These are phyloP conservation scores for Themeda triandra DNA, from an alignment of 176 grass and related monocot species.

Conservation along the genomic window DNA sequence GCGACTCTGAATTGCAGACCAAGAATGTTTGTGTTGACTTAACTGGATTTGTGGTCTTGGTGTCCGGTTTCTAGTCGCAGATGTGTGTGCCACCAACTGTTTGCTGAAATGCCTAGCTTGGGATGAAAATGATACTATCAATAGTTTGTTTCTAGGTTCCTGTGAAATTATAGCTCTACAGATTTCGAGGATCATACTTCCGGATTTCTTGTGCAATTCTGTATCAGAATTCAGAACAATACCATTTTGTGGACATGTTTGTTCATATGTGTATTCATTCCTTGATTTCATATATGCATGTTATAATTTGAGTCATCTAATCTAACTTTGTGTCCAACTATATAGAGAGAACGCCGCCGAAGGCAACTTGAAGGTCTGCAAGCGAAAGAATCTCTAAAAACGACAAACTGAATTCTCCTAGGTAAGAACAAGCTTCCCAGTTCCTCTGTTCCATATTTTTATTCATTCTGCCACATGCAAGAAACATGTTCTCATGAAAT, in stretches of 20 bases:
- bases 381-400: conserved; percentile 31
- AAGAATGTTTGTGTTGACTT: not conserved
- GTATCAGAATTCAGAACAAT: not conserved
- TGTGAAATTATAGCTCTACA: no score
- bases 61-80: not conserved
- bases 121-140: not conserved
- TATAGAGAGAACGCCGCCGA: conserved; percentile 54
- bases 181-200: not conserved
- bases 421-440: conserved; percentile 12
- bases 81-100: not conserved
- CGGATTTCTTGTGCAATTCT: not conserved
- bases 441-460: not conserved
- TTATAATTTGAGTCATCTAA: not conserved
- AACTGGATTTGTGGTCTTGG: not conserved
- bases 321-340: conserved; percentile 2
- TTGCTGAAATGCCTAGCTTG: not conserved
- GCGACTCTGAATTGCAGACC: not conserved
- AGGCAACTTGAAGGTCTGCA: conserved; percentile 47
- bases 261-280: not conserved
- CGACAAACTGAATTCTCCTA: conserved; percentile 10
- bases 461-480: not conserved
- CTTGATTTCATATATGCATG: not conserved
- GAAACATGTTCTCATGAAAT: not conserved
- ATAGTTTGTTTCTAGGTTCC: no score
- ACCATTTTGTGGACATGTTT: not conserved